Percentiles rank a stretch among this genome's conserved stretches.
These are phyloP conservation scores for Onygena corvina DNA, from an alignment of 2,329 filamentous ascomycete genomes.

Conservation along the genomic window DNA sequence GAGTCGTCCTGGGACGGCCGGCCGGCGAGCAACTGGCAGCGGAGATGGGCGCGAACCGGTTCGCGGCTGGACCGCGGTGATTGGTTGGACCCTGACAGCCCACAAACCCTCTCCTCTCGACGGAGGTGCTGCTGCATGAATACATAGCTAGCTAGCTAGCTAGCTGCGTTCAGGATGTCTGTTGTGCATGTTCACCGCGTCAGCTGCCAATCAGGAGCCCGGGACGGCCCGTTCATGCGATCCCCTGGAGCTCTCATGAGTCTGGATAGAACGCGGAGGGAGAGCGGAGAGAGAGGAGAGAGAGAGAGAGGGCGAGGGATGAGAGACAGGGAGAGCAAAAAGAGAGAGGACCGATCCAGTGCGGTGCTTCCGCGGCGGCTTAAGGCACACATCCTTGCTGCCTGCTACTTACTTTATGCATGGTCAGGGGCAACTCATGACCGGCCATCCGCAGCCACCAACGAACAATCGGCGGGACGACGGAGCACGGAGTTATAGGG, in stretches of 20 bases:
- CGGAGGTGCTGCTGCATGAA: slow-evolving; percentile 4
- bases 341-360: background rate
- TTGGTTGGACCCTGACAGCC: slow-evolving; percentile 7
- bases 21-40: no score
- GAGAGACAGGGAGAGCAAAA: background rate
- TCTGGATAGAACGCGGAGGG: no score
- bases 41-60: no score
- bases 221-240: no score
- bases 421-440: slow-evolving; percentile 3
- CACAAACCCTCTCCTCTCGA: background rate
- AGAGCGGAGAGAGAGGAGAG: no score
- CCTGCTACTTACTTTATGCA: slow-evolving; percentile 5
- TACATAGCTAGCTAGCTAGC: no score
- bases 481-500: slow-evolving; percentile 3
- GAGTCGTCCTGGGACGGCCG: background rate
- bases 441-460: slow-evolving; percentile 3
- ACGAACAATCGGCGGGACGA: background rate
- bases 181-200: background rate
- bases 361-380: slow-evolving; percentile 2
- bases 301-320: no score
- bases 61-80: no score
- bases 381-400: slow-evolving; percentile 6
- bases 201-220: slow-evolving; percentile 1
- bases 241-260: no score
- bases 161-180: slow-evolving; percentile 2